Percentiles rank a stretch among this genome's conserved stretches.
phyloP scores from a whole-genome alignment of 129 eudicot species.

The Arctium minus region DNA sequence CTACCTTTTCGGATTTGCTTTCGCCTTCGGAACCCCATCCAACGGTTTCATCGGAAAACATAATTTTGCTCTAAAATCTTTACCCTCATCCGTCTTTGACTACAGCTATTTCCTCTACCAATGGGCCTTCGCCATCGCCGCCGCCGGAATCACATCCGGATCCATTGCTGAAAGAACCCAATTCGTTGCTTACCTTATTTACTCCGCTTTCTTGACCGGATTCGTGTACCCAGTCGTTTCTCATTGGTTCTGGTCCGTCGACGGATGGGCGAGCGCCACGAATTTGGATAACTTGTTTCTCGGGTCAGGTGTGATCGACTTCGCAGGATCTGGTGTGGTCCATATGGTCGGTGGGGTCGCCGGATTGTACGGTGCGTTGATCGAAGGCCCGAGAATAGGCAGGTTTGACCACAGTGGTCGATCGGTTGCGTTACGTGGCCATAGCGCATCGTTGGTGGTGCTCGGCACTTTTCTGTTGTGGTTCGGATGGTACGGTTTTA shows the following conservation, averaged over 20 bases:
- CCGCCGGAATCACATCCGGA: constrained; percentile 61
- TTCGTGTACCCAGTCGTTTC: constrained; percentile 79
- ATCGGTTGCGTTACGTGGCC: constrained; percentile 49
- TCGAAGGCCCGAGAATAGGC: constrained; percentile 74
- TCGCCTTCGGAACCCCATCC: constrained; percentile 52
- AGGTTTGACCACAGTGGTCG: constrained; percentile 55
- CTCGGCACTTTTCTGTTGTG: constrained; percentile 62
- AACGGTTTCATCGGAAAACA: constrained; percentile 48
- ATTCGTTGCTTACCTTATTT: constrained; percentile 61
- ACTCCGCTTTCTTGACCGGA: constrained; percentile 64
- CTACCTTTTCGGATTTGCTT: constrained; percentile 50
- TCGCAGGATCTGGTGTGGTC: constrained; percentile 80
- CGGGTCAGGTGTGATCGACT: constrained; percentile 71
- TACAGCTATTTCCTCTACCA: constrained; percentile 50
- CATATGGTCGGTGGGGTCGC: constrained; percentile 80
- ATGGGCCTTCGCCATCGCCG: constrained; percentile 71
- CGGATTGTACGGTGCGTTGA: constrained; percentile 58
- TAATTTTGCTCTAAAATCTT: constrained; percentile 34
- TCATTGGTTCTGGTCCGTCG: constrained; percentile 76
- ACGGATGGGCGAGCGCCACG: constrained; percentile 66
- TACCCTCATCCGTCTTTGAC: constrained; percentile 30
- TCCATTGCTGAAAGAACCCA: constrained; percentile 72
- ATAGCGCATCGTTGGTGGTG: constrained; percentile 63
- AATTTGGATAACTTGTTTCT: constrained; percentile 34
- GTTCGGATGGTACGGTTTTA: constrained; percentile 89